Base-by-base conservation (phyloP, 2,329 filamentous ascomycete genomes). In the Hirsutella minnesotensis region DNA sequence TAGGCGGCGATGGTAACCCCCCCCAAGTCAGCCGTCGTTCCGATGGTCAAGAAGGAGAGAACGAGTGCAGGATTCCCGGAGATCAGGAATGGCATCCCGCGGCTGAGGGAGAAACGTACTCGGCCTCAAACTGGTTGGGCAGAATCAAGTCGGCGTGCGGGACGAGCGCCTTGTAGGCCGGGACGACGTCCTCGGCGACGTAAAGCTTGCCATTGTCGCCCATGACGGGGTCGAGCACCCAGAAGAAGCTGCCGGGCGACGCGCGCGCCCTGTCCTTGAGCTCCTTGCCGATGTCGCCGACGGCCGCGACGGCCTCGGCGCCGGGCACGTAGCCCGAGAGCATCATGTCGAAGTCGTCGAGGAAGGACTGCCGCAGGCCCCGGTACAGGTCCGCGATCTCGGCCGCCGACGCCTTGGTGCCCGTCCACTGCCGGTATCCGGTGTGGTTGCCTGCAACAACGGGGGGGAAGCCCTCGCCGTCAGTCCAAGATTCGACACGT, bases 141-240 rank as follows among this genome's bases (percentile, higher is more conserved):
- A 96, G 66, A 44, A 98, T 94, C 51, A 98, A 63, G 62, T 98
- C 92, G 3, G 92, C 90, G 53, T 90, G 74, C 30, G 73, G 73
- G 19, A 96, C 69, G 44, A 95, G 70, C 20, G 70, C 70, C 64
- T 87, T 90, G 63, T 96, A 98, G 13, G 85, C 88, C 0, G 89
- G 89, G 15, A 96, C 85, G 3, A 94, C 87, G 49, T 94, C 87
- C 53, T 90, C 81, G 5, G 83, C 85, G 8, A 98, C 90, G 57
- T 98, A 98, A 12, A 98, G 71, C 51, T 76, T 79, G 40, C 88
- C 92, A 55, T 95, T 88, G 59, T 98, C 92, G 24, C 92, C 92
- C 92, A 98, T 98, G 39, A 98, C 92, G 0, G 94, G 92, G 60
- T 98, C 92, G 21, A 98, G 73, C 3, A 95, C 86, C 90, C 90